Evolutionary conservation across 116 monocot genomes (phyloP), one percentile per base, ranked within the genome.

Genomic region (Iris pallida): DNA sequence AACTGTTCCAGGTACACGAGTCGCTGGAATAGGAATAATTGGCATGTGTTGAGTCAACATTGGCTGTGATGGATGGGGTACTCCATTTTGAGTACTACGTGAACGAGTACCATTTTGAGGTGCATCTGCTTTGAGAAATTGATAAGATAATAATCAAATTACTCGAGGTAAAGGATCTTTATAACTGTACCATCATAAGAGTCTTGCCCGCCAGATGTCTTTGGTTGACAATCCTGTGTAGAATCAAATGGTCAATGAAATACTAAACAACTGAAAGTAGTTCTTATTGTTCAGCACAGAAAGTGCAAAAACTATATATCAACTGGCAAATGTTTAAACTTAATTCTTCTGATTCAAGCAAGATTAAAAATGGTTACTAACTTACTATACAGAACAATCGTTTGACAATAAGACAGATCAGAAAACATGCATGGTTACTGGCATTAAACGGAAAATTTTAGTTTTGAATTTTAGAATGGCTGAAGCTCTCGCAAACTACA

Each of bases 181-280:
- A 47, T 45, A 59, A 16, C 56, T 16, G 64, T 69, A 94, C 94
- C 94, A 70, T 81, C 83, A 78, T 62, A 66, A 59, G 84, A 80
- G 48, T 82, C 83, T 62, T 80, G 78, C 20, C 73, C 78, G 61
- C 61, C 72, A 64, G 63, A 70, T 40, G 74, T 55, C 75, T 91
- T 91, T 74, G 68, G 72, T 67, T 81, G 88, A 45, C 88, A 88
- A 62, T 88, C 91, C 95, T 95, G 73, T 51, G 64, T 53, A 80
- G 61, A 47, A 9, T 47, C 47, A 47, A 64, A 64, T 0, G 5
- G 47, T 42, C 45, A 19, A n/a, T 10, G 9, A 47, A 19, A 7
- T 47, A 64, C 13, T 15, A 44, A 45, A 61, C 45, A 61, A 16
- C 61, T 61, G 42, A 61, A 43, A 61, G 42, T 0, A 30, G 3